These are phyloP conservation scores for Lactarius hatsudake DNA, from an alignment of 768 basidiomycete genomes.

Conservation along the genomic window DNA sequence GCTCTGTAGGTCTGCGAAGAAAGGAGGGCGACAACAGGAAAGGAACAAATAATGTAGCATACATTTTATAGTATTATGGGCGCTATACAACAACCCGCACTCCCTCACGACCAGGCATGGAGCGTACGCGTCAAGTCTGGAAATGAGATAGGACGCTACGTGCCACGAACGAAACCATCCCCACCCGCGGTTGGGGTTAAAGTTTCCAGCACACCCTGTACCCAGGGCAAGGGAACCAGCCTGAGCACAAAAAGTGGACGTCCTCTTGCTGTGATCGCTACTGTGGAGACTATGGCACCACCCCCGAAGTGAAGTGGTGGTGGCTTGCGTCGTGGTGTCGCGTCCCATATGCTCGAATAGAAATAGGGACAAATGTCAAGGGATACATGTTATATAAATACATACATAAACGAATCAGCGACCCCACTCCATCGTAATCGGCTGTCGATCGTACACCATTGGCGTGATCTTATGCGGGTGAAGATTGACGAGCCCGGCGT, in stretches of 20 bases:
- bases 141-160: background rate
- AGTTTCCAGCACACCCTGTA: background rate
- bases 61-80: too few relatives aligned
- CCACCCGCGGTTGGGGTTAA: background rate
- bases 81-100: too few relatives aligned
- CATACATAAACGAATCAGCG: background rate
- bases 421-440: background rate
- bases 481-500: background rate
- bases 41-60: too few relatives aligned
- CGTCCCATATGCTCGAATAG: background rate
- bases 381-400: background rate
- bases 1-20: too few relatives aligned
- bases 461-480: background rate
- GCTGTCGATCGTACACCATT: background rate
- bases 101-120: too few relatives aligned
- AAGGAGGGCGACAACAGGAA: too few relatives aligned
- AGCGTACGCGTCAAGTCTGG: background rate
- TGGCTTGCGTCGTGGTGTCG: background rate
- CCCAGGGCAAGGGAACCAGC: background rate
- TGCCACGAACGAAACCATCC: background rate
- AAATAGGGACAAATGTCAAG: background rate
- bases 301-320: background rate
- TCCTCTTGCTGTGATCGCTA: background rate
- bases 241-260: background rate
- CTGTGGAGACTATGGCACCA: background rate